Conservation (phyloP, 768 basidiomycete genomes). For the Flagelloscypha sp. region DNA sequence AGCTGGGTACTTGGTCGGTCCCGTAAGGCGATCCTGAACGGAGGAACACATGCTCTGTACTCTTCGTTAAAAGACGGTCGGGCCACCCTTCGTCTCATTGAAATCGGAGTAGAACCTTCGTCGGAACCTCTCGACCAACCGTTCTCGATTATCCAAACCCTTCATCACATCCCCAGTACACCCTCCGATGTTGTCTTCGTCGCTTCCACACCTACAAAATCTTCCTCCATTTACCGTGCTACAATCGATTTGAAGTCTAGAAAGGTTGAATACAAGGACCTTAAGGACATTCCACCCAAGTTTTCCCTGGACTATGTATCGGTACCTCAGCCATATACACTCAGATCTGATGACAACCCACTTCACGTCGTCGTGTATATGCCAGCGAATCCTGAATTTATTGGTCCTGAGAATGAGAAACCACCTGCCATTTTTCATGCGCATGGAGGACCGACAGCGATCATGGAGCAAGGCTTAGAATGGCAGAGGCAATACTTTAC, state of each 20-base stretch:
- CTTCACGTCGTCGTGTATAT: constrained; percentile 60
- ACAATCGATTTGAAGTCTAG: too few relatives aligned
- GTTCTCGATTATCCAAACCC: constrained; percentile 19
- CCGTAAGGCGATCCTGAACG: constrained; percentile 38
- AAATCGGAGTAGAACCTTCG: constrained; percentile 22
- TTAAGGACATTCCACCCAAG: constrained; percentile 9
- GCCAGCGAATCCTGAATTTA: constrained; percentile 56
- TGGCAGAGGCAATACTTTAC: constrained; percentile 62
- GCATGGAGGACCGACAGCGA: constrained; percentile 67
- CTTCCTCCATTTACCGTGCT: constrained; percentile 14
- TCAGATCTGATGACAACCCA: constrained; percentile 24
- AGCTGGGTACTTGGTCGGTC: constrained; percentile 46
- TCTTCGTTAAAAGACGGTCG: constrained; percentile 34
- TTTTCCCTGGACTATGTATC: constrained; percentile 17
- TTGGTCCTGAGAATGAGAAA: constrained; percentile 40
- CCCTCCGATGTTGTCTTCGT: constrained; percentile 22
- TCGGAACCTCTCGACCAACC: constrained; percentile 21
- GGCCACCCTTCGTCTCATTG: constrained; percentile 30
- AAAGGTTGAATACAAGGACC: too few relatives aligned
- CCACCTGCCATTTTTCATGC: constrained; percentile 61
- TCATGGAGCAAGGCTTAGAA: constrained; percentile 36
- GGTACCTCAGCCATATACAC: constrained; percentile 17
- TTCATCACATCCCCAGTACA: constrained; percentile 17
- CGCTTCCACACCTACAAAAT: constrained; percentile 16
- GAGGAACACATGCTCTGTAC: constrained; percentile 26